Conservation (phyloP, 1,284 basidiomycete genomes). For the Fistulina hepatica region DNA sequence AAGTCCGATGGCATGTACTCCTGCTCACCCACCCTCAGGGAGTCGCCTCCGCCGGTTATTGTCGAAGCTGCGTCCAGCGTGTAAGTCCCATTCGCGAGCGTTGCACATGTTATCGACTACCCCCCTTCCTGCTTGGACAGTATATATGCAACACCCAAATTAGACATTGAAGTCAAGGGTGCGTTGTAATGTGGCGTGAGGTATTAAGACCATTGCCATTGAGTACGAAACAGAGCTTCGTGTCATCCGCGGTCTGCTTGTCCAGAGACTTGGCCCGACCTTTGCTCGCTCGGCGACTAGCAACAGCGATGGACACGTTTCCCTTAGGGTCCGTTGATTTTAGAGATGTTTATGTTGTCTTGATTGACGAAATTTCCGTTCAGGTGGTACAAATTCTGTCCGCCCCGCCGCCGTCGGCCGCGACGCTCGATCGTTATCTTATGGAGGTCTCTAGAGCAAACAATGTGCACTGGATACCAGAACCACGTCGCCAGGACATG, state of each 20-base stretch:
- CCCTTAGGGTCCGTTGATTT: conserved; percentile 32
- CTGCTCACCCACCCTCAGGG: background rate
- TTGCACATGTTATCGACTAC: no score
- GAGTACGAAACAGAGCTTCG: conserved; percentile 38
- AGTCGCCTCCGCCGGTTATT: conserved; percentile 25
- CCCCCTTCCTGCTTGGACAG: conserved; percentile 45
- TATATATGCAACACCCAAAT: no score
- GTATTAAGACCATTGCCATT: conserved; percentile 22
- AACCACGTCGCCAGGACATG: conserved; percentile 51
- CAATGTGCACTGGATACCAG: conserved; percentile 51
- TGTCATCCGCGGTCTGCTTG: conserved; percentile 40
- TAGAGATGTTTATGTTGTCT: background rate
- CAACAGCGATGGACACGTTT: conserved; percentile 45
- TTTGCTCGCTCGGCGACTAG: conserved; percentile 43
- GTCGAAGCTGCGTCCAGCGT: conserved; percentile 55
- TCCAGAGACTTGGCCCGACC: conserved; percentile 42
- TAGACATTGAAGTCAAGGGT: no score
- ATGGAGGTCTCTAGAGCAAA: conserved; percentile 40
- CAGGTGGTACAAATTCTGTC: conserved; percentile 43
- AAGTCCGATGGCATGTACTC: no score
- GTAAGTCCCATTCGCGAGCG: no score
- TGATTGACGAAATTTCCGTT: conserved; percentile 7
- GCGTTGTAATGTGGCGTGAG: no score
- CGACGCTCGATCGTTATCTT: conserved; percentile 45
- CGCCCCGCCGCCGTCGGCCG: conserved; percentile 41